Base-by-base conservation (phyloP, 2,329 filamentous ascomycete species). In the Xylariales sp. region DNA sequence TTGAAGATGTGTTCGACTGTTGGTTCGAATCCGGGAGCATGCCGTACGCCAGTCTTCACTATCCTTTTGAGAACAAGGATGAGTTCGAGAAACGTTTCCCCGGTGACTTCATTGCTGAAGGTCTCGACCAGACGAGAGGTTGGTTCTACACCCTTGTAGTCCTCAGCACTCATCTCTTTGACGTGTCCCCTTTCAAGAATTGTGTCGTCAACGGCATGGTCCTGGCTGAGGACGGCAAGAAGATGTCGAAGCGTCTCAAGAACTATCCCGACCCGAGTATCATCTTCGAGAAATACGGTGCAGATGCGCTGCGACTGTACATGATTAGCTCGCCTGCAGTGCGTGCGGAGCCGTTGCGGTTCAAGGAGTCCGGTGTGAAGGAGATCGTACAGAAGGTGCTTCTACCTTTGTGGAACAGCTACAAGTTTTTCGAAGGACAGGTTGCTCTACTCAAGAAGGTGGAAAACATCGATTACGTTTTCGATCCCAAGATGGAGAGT, bases 11-110 rank as follows among this genome's bases (percentile, higher is more conserved):
- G 5, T 95, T 96, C 52, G 90, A 96, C 65, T 96, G 90, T 59
- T 96, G 90, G 89, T 95, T 95, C 46, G 90, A 96, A 63, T 95
- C 89, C 29, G 90, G 90, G 43, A 90, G 85, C 57, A 96, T 96
- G 90, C 90, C 90, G 3, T 96, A 95, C 57, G 86, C 88, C 29
- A 89, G 84, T 48, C 80, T 85, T 45, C 90, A 96, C 60, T 96
- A 94, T 57, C 90, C 90, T 6, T 96, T 96, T 56, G 85, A 91
- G 63, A 93, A 93, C 55, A 78, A 82, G 50, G 86, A 90, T 8
- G 76, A 82, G 42, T 91, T 95, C 46, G 74, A 89, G 50, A 76
- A 81, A 47, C 81, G 78, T 3, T 95, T 94, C 67, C 90, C 90
- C 0, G 90, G 86, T 51, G 88, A 96, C 58, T 96, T 96, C 62